phyloP scores from a whole-genome alignment of 306 rosid species.

The Sicyos baderoa region DNA sequence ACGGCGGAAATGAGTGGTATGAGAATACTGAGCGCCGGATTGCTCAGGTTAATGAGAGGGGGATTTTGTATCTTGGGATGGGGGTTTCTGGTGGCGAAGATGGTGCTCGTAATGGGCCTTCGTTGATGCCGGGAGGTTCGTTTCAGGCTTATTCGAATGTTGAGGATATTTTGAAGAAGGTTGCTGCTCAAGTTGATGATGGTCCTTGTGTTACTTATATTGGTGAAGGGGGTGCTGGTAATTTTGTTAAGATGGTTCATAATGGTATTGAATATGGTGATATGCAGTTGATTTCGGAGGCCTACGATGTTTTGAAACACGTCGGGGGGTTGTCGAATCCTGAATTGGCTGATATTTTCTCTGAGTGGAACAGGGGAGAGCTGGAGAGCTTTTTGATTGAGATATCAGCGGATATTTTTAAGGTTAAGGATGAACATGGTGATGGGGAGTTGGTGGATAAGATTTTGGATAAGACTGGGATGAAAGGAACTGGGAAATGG shows the following conservation, averaged over 20 bases:
- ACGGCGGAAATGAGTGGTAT: constrained; percentile 96
- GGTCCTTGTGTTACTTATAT: constrained; percentile 86
- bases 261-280: constrained; percentile 91
- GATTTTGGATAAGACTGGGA: constrained; percentile 84
- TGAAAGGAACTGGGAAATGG: constrained; percentile 97
- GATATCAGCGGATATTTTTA: constrained; percentile 80
- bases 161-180: constrained; percentile 52
- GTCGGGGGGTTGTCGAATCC: constrained; percentile 62
- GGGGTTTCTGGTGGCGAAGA: constrained; percentile 97
- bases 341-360: constrained; percentile 55
- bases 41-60: constrained; percentile 25
- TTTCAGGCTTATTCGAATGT: constrained; percentile 50
- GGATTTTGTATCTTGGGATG: constrained; percentile 75
- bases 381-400: constrained; percentile 78
- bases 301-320: constrained; percentile 76
- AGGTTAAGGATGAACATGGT: constrained; percentile 53
- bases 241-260: constrained; percentile 89
- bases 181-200: constrained; percentile 89
- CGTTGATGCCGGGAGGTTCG: constrained; percentile 88
- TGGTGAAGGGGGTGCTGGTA: constrained; percentile 84
- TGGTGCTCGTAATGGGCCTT: constrained; percentile 80
- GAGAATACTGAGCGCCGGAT: constrained; percentile 79
- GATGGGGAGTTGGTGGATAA: constrained; percentile 78
- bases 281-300: constrained; percentile 88
- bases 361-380: constrained; percentile 81